phyloP scores from a whole-genome alignment of 768 basidiomycete genomes.

The Naematelia aurantialba region DNA sequence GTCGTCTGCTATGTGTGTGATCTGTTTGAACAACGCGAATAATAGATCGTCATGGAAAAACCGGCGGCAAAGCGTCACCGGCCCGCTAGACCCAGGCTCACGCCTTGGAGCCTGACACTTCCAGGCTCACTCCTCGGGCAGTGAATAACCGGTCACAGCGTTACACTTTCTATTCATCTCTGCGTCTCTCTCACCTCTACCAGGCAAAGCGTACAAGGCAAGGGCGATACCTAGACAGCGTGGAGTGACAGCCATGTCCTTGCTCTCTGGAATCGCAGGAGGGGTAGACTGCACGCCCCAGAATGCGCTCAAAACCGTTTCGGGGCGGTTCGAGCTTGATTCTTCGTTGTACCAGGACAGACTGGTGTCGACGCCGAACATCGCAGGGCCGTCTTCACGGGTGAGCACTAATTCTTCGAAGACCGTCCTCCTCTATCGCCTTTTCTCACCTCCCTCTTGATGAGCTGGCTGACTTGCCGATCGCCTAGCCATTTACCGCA shows the following conservation, averaged over 20 bases:
- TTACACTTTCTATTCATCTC: neutral
- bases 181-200: neutral
- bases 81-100: neutral
- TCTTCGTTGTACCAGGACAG: slow-evolving; percentile 33
- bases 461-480: neutral
- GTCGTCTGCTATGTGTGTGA: too few species aligned
- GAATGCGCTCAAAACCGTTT: slow-evolving; percentile 35
- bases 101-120: neutral
- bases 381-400: slow-evolving; percentile 31
- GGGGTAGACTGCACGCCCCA: slow-evolving; percentile 37
- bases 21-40: neutral
- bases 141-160: neutral
- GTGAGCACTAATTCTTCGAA: too few species aligned
- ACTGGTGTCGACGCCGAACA: slow-evolving; percentile 25
- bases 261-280: slow-evolving; percentile 33
- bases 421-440: too few species aligned
- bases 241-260: too few species aligned
- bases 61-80: neutral
- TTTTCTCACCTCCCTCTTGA: neutral
- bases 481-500: too few species aligned
- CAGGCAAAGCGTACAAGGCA: slow-evolving; percentile 2
- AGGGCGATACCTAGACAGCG: too few species aligned
- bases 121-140: neutral
- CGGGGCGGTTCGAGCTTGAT: slow-evolving; percentile 34
- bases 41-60: neutral